phyloP scores from a whole-genome alignment of 371 early-diverging fungal species.

The Mucor velutinosus region DNA sequence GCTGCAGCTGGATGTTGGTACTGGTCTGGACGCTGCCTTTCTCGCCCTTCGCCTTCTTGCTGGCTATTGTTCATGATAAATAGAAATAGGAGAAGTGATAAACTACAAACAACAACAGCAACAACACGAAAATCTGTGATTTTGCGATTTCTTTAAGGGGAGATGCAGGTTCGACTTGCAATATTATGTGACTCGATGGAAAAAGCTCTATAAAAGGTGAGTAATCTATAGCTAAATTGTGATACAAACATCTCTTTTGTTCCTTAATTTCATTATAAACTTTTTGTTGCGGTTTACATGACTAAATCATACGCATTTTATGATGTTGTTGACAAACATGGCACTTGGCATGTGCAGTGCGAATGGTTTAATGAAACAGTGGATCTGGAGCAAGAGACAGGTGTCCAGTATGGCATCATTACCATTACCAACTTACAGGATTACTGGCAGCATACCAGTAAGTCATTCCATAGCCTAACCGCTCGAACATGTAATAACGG shows the following conservation, averaged over 20 bases:
- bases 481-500: too few relatives aligned
- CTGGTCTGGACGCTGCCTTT: neutral
- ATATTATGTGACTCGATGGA: neutral
- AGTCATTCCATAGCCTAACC: neutral
- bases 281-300: neutral
- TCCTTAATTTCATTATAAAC: neutral
- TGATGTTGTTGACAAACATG: neutral
- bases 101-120: neutral
- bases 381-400: neutral
- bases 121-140: neutral
- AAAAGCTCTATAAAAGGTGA: neutral
- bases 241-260: neutral
- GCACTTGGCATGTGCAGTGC: neutral
- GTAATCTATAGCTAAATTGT: neutral
- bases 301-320: slow-evolving; percentile 1
- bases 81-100: neutral
- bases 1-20: neutral
- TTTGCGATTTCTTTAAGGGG: neutral
- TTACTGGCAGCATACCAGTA: neutral
- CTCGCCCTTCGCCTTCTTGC: neutral
- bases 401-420: neutral
- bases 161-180: neutral
- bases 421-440: neutral
- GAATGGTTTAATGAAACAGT: neutral
- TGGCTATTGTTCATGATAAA: neutral